Evolutionary conservation across 768 basidiomycete species (phyloP).

Genomic region (Lactifluus volemus): DNA sequence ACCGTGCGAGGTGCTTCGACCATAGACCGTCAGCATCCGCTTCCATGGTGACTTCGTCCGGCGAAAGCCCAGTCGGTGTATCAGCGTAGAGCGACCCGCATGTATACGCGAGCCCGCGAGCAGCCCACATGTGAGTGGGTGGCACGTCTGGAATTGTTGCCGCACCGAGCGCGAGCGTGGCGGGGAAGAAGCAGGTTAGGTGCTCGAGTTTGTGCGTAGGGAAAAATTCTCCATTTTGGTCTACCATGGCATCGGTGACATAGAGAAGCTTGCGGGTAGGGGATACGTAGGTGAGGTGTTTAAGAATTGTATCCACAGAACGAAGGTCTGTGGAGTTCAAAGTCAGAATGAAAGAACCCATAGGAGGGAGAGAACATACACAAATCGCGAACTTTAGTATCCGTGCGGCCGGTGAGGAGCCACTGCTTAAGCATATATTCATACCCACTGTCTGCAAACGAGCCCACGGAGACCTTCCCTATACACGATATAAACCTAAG

Average conservation of each 20-base stretch:
- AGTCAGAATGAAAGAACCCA: background rate
- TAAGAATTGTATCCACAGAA: conserved; percentile 50
- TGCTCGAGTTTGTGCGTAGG: conserved; percentile 58
- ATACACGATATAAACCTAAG: conserved; percentile 23
- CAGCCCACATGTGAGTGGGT: conserved; percentile 64
- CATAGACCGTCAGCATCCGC: background rate
- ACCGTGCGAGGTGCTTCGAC: conserved; percentile 15
- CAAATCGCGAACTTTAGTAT: conserved; percentile 52
- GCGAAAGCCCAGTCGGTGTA: conserved; percentile 57
- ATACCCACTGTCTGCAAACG: conserved; percentile 63
- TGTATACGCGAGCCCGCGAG: conserved; percentile 62
- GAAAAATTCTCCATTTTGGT: background rate
- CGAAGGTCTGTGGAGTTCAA: conserved; percentile 40
- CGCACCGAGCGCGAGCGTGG: conserved; percentile 63
- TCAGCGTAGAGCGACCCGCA: conserved; percentile 72
- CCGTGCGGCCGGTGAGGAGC: conserved; percentile 56
- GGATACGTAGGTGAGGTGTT: conserved; percentile 57
- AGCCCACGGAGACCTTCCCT: conserved; percentile 47
- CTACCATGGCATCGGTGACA: conserved; percentile 45
- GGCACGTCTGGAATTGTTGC: conserved; percentile 49
- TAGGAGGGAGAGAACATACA: conserved; percentile 37
- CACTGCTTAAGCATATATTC: conserved; percentile 76
- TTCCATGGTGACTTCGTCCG: conserved; percentile 43
- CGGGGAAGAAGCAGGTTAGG: conserved; percentile 74
- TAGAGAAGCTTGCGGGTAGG: conserved; percentile 61